A percentile compares a stretch with the other conserved stretches of the same genome.
Conservation (phyloP, 1,284 basidiomycete species). For the Inonotus hispidus region DNA sequence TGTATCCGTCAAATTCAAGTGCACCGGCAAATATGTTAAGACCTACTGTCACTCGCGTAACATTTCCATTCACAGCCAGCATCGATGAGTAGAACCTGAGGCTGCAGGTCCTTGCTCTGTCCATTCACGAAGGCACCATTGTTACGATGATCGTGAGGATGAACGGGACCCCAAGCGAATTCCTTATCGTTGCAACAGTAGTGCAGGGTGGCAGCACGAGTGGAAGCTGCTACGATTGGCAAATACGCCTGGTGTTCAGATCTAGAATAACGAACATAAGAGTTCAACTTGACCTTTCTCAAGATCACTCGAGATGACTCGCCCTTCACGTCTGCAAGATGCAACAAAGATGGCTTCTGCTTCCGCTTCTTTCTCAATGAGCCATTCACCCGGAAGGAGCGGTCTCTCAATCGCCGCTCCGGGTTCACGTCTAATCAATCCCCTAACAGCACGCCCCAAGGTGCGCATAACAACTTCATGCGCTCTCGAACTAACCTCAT, state of each 20-base stretch:
- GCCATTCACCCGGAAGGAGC: conserved; percentile 69
- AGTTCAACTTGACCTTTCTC: no score
- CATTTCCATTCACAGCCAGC: conserved; percentile 87
- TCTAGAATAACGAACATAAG: conserved; percentile 34
- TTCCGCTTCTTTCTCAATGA: conserved; percentile 85
- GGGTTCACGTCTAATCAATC: conserved; percentile 40
- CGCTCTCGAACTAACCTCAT: conserved; percentile 79
- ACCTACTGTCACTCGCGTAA: conserved; percentile 70
- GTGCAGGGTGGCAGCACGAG: conserved; percentile 81
- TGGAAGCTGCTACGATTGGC: conserved; percentile 83
- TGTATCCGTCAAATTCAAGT: background rate
- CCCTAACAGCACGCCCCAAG: conserved; percentile 67
- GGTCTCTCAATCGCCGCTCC: conserved; percentile 48
- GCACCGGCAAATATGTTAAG: background rate
- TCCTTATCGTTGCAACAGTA: conserved; percentile 84
- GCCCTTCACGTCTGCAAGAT: conserved; percentile 82
- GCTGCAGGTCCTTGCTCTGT: conserved; percentile 39
- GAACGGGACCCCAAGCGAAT: conserved; percentile 73
- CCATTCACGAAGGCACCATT: conserved; percentile 35
- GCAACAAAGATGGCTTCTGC: conserved; percentile 90
- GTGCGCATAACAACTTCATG: conserved; percentile 91
- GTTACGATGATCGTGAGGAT: conserved; percentile 50
- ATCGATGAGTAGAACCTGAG: conserved; percentile 86
- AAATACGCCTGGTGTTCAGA: conserved; percentile 85
- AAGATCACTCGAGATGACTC: conserved; percentile 23